These are phyloP conservation scores for Silene conica DNA, from an alignment of 148 eudicot species.

Conservation along the genomic window DNA sequence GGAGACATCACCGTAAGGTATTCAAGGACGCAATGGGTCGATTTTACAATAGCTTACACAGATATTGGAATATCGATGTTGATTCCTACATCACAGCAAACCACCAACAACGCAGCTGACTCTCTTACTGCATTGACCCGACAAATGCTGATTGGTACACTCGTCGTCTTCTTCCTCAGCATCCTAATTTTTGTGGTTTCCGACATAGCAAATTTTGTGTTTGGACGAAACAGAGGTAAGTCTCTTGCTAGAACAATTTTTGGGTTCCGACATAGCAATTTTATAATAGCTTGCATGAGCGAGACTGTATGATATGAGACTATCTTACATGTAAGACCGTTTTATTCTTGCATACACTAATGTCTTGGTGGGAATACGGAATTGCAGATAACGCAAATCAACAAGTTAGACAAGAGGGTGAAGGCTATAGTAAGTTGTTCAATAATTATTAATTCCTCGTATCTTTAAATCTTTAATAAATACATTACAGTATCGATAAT, in stretches of 20 bases:
- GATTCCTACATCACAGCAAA: slow-evolving; percentile 13
- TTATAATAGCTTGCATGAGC: background rate
- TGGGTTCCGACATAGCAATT: background rate
- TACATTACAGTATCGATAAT: no score
- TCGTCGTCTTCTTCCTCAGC: slow-evolving; percentile 4
- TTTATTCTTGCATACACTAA: background rate
- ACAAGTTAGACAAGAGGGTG: background rate
- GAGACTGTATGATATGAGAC: background rate
- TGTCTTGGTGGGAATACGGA: background rate
- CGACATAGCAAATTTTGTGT: background rate
- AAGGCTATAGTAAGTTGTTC: background rate
- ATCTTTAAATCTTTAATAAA: no score
- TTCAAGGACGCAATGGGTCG: slow-evolving; percentile 18
- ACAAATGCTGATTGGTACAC: slow-evolving; percentile 3
- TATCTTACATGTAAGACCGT: background rate
- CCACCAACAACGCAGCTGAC: background rate
- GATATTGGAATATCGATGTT: slow-evolving; percentile 25
- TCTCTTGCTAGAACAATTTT: background rate
- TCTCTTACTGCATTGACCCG: background rate
- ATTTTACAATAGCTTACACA: slow-evolving; percentile 18
- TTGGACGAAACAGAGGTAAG: background rate
- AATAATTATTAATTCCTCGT: no score
- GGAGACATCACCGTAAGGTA: slow-evolving; percentile 21
- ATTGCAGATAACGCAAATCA: background rate
- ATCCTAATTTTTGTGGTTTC: background rate